Conservation (phyloP, 306 rosid genomes). For the Carpinus viminea region DNA sequence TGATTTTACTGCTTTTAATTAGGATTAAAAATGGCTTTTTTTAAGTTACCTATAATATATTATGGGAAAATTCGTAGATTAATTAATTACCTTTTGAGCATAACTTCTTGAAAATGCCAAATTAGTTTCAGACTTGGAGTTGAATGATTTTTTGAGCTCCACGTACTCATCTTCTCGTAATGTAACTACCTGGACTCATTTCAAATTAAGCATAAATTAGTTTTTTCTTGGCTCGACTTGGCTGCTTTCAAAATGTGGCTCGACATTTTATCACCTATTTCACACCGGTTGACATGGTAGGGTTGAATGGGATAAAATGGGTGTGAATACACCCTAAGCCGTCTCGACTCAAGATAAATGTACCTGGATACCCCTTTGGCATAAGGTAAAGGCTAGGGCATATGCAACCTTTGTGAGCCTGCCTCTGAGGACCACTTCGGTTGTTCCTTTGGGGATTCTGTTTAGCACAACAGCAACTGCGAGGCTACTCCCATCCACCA, state of each 20-base stretch:
- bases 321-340: too few relatives aligned
- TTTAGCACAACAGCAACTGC: slow-evolving; percentile 38
- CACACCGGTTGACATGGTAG: too few relatives aligned
- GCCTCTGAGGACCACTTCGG: slow-evolving; percentile 43
- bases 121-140: slow-evolving; percentile 29
- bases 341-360: background rate
- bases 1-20: background rate
- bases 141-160: slow-evolving; percentile 41
- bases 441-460: slow-evolving; percentile 41
- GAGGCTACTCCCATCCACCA: slow-evolving; percentile 53
- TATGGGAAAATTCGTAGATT: background rate
- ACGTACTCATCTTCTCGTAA: slow-evolving; percentile 37
- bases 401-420: slow-evolving; percentile 45
- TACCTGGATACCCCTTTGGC: slow-evolving; percentile 41
- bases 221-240: too few relatives aligned
- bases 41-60: too few relatives aligned
- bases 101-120: slow-evolving; percentile 38
- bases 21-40: too few relatives aligned
- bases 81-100: slow-evolving; percentile 41
- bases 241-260: too few relatives aligned
- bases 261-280: too few relatives aligned
- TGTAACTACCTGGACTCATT: slow-evolving; percentile 42
- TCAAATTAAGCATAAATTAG: background rate
- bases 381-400: slow-evolving; percentile 32
- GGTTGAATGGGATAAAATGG: too few relatives aligned